Base-by-base conservation (phyloP, 345 rosid genomes). In the Turritis glabra region DNA sequence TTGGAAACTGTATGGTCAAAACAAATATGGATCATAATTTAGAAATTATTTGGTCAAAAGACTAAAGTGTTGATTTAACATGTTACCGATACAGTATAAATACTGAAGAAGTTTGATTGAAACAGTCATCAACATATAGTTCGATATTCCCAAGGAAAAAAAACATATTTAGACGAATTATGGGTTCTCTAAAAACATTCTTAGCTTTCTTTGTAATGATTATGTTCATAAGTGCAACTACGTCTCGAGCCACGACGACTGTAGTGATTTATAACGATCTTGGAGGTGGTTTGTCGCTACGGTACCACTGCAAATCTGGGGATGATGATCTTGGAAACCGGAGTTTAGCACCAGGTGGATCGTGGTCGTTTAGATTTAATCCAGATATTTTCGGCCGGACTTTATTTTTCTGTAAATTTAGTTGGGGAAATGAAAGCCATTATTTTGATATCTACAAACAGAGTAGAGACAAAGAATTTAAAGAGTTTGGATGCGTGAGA, bases 401-500 rank as follows among this genome's bases (percentile, higher is more conserved):
- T 46, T 25, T 46, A 5, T 59, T n/a, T 59, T 71, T 21, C 3
- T 71, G 75, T 22, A 3, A 3, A 0, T 71, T 71, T 43, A 8
- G 30, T 32, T 69, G 57, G 37, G 44, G 1, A 9, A 44, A 10
- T 15, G 25, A 23, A 10, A 9, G 1, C 8, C 57, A 33, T 23
- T 15, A 33, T 9, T 71, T 70, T 11, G 57, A 70, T 23, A 70
- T 70, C 33, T 70, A 57, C 7, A 70, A 58, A 27, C 65, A 70
- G 17, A 30, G 25, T 5, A 57, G 74, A 58, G 47, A 70, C n/a
- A 70, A 58, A 56, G 46, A 55, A 14, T 41, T 3, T 18, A 3
- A 18, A 10, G 10, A 54, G 8, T 43, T 41, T 21, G 44, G 66
- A 5, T 57, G 74, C 35, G 5, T 0, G 29, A 9, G 0, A 7